phyloP scores from a whole-genome alignment of 257 asterid genomes.

The Cinchona pubescens region DNA sequence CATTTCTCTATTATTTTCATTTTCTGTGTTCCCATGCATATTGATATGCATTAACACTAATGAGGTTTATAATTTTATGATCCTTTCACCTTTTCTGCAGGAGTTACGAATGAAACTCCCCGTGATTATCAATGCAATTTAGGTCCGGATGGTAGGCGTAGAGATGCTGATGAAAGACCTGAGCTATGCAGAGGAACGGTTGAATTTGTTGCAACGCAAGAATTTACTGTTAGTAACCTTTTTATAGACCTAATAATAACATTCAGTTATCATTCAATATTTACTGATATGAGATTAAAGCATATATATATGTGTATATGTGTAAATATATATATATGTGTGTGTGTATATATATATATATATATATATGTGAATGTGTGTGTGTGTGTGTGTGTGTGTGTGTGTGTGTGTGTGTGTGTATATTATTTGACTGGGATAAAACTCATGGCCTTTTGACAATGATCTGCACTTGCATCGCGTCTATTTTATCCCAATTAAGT shows the following conservation, averaged over 20 bases:
- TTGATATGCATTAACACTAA: neutral
- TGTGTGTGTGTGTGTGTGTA: too few species aligned
- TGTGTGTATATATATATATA: too few species aligned
- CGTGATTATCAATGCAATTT: constrained; percentile 98
- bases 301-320: too few species aligned
- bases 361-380: too few species aligned
- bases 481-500: neutral
- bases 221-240: constrained; percentile 71
- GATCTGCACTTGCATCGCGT: neutral
- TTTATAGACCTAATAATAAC: constrained; percentile 10
- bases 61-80: neutral
- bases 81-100: constrained; percentile 43
- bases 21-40: neutral
- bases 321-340: too few species aligned
- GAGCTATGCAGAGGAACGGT: constrained; percentile 97
- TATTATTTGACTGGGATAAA: neutral
- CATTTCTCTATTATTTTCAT: neutral
- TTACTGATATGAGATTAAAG: constrained; percentile 1
- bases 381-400: too few species aligned
- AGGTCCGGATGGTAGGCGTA: constrained; percentile 99
- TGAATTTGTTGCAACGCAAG: constrained; percentile 93
- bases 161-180: constrained; percentile 98
- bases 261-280: neutral
- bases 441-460: neutral
- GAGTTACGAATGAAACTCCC: constrained; percentile 91